Evolutionary conservation across 1,139 yeast species (phyloP).

Genomic region (Saccharomycopsis crataegensis): DNA sequence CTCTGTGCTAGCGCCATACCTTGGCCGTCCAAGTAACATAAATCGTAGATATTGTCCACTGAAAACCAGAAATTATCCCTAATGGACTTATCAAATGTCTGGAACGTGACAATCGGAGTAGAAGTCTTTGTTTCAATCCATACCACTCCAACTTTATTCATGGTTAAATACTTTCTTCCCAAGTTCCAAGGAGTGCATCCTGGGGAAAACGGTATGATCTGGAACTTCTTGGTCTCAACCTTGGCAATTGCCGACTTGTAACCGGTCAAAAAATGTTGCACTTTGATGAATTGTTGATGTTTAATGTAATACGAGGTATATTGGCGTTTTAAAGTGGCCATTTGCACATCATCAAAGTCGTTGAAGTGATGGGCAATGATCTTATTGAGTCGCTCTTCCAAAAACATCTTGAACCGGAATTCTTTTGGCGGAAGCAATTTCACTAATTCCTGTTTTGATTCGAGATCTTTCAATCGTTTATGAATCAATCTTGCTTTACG

Average conservation of each 20-base stretch:
- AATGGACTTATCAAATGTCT: slow-evolving; percentile 11
- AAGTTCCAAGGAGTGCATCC: slow-evolving; percentile 15
- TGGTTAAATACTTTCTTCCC: slow-evolving; percentile 19
- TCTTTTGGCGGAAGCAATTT: slow-evolving; percentile 12
- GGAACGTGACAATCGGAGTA: slow-evolving; percentile 15
- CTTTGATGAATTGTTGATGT: neutral
- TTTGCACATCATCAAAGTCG: neutral
- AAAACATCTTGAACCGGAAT: slow-evolving; percentile 13
- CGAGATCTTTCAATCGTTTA: slow-evolving; percentile 10
- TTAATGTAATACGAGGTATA: slow-evolving; percentile 8
- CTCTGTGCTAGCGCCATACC: slow-evolving; percentile 22
- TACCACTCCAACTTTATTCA: slow-evolving; percentile 13
- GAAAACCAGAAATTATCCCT: slow-evolving; percentile 11
- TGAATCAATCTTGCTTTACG: slow-evolving; percentile 4
- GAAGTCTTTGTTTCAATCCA: slow-evolving; percentile 20
- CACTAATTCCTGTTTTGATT: slow-evolving; percentile 11
- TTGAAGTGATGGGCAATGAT: slow-evolving; percentile 1
- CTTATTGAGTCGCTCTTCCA: slow-evolving; percentile 1
- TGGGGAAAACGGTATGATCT: slow-evolving; percentile 14
- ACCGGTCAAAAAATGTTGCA: slow-evolving; percentile 2
- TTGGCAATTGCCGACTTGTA: neutral
- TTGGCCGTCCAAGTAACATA: slow-evolving; percentile 6
- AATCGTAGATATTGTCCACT: slow-evolving; percentile 16
- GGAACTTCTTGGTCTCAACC: slow-evolving; percentile 2
- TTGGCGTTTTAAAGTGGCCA: slow-evolving; percentile 9